A percentile compares a stretch with the other conserved stretches of the same genome.
Evolutionary conservation across 331 rosid species (phyloP).

Genomic region (Ulmus americana): DNA sequence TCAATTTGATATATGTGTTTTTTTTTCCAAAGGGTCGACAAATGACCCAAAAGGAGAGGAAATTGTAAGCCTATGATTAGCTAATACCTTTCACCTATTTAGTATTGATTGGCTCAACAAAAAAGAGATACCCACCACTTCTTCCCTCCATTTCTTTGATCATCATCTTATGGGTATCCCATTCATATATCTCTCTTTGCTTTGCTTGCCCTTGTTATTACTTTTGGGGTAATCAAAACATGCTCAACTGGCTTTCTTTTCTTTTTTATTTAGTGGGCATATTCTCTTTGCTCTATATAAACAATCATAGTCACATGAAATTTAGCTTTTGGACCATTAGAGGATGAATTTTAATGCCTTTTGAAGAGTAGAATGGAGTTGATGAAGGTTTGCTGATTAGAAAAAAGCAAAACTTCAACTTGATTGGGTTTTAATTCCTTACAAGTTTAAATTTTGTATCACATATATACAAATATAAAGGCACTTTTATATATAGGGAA

Average conservation of each 20-base stretch:
- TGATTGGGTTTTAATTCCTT: constrained; percentile 8
- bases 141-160: constrained; percentile 35
- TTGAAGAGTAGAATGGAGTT: background rate
- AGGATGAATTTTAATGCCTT: constrained; percentile 1
- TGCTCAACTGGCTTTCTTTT: constrained; percentile 12
- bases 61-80: constrained; percentile 20
- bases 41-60: constrained; percentile 17
- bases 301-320: constrained; percentile 36
- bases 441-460: background rate
- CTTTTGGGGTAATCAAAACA: constrained; percentile 24
- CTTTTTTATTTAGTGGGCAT: constrained; percentile 20
- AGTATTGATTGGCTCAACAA: constrained; percentile 40
- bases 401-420: background rate
- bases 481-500: too few relatives aligned
- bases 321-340: constrained; percentile 17
- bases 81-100: constrained; percentile 27
- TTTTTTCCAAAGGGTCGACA: constrained; percentile 24
- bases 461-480: background rate
- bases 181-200: constrained; percentile 3
- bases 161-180: constrained; percentile 1
- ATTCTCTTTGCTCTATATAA: constrained; percentile 24
- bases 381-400: background rate
- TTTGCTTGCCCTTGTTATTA: background rate
- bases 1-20: constrained; percentile 3
- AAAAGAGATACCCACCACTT: constrained; percentile 48